Percentiles rank a stretch among this genome's conserved stretches.
Conservation (phyloP, 208 protist genomes). For the Wallacemonas sp. region DNA sequence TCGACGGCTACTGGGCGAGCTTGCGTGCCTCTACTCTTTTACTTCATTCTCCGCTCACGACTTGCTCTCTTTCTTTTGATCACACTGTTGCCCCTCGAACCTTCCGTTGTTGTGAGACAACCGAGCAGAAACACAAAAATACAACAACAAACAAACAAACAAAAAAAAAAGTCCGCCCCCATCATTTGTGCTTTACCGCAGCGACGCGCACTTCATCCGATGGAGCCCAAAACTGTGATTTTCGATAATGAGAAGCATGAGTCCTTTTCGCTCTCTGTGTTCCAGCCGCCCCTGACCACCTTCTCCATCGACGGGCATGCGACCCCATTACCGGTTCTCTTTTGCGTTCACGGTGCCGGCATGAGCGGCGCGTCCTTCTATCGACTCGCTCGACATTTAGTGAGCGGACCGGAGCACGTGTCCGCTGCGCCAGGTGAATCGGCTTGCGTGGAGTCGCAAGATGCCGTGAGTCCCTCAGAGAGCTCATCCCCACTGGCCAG, state of each 20-base stretch:
- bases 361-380: conserved; percentile 81
- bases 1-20: too few relatives aligned
- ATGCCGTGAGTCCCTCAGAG: too few relatives aligned
- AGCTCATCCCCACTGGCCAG: neutral
- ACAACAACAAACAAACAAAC: neutral
- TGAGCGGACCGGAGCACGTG: neutral
- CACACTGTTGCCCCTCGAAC: neutral
- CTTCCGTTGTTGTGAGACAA: too few relatives aligned
- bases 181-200: neutral
- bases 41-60: too few relatives aligned
- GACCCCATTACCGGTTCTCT: conserved; percentile 52
- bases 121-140: too few relatives aligned
- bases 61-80: neutral
- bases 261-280: conserved; percentile 49
- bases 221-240: conserved; percentile 12
- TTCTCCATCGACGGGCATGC: conserved; percentile 11
- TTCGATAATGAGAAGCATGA: conserved; percentile 50
- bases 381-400: conserved; percentile 42
- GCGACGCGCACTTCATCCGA: neutral
- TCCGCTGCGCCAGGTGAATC: neutral
- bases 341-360: conserved; percentile 91
- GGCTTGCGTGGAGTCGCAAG: too few relatives aligned
- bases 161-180: neutral
- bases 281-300: conserved; percentile 22
- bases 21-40: too few relatives aligned